Base-by-base conservation (phyloP, 805 yeast genomes). In the Huiozyma sinensis region DNA sequence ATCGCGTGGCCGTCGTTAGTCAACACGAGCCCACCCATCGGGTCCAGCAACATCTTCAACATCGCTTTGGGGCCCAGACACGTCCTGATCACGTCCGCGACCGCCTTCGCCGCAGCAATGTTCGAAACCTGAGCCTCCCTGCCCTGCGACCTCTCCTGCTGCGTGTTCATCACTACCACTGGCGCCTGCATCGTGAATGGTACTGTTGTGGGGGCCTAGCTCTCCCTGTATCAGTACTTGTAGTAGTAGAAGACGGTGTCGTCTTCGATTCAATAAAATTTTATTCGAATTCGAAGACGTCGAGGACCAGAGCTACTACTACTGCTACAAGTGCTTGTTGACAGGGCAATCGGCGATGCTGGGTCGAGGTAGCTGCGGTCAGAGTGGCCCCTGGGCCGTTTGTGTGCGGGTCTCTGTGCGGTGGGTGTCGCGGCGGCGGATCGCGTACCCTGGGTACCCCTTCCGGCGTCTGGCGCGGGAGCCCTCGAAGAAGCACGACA, bases 1-100 rank as follows among this genome's bases (percentile, higher is more conserved):
- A 92, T 92, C 12, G 99, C 98, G 66, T 92, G 98, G 10, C 99
- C 99, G 64, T 92, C 99, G 66, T 92, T 92, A 45, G 99, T 92
- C 51, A 92, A 72, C 11, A 90, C 97, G 53, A 92, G 84, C 31
- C 98, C 98, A 31, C 92, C 90, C 73, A 69, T 68, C 45, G 99
- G 99, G 62, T 92, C 99, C 50, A 92, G 72, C 44, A 92, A 72
- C 97, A 92, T 90, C 70, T 92, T 92, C 49, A 92, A 76, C 98
- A 92, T 92, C 33, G 98, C 98, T 65, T 90, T 90, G 43, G 99
- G 99, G 13, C 99, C 99, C 48, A 92, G 72, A 74, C 99, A 92
- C 28, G 98, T 92, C 65, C 98, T 77, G 56, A 92, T 87, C 59
- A 92, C 90, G 65, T 92, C 98, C 0, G 97, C 94, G 36, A 90